phyloP scores from a whole-genome alignment of 345 rosid genomes.

The Moricandia arvensis region DNA sequence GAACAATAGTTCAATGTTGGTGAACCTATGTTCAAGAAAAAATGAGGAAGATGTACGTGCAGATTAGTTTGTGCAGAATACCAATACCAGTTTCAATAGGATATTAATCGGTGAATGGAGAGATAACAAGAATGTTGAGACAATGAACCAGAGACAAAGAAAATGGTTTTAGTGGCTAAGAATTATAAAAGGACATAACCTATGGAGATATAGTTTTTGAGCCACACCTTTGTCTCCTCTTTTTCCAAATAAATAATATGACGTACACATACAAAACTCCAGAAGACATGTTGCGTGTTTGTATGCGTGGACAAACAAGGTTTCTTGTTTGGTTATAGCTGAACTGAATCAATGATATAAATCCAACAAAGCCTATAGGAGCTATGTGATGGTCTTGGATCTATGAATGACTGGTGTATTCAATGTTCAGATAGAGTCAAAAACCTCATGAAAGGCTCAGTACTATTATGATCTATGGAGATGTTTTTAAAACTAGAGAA shows the following conservation, averaged over 20 bases:
- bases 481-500: constrained; percentile 10
- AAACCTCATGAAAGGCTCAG: constrained; percentile 12
- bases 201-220: constrained; percentile 18
- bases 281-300: constrained; percentile 3
- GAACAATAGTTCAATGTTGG: background rate
- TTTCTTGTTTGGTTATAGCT: constrained; percentile 27
- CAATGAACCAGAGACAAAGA: constrained; percentile 14
- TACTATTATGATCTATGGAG: background rate
- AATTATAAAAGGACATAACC: background rate
- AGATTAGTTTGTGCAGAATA: background rate
- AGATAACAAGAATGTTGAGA: background rate
- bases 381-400: constrained; percentile 16
- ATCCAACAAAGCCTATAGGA: constrained; percentile 24
- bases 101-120: background rate
- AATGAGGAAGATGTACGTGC: background rate
- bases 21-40: background rate
- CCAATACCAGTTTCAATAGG: background rate
- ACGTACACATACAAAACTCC: constrained; percentile 11
- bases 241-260: constrained; percentile 28
- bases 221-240: constrained; percentile 38
- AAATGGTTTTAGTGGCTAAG: constrained; percentile 8
- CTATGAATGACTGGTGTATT: constrained; percentile 13
- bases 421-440: constrained; percentile 11
- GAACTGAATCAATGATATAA: constrained; percentile 11
- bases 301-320: constrained; percentile 1